Evolutionary conservation across 2,329 filamentous ascomycete species (phyloP).

Genomic region (Monosporascus sp.): DNA sequence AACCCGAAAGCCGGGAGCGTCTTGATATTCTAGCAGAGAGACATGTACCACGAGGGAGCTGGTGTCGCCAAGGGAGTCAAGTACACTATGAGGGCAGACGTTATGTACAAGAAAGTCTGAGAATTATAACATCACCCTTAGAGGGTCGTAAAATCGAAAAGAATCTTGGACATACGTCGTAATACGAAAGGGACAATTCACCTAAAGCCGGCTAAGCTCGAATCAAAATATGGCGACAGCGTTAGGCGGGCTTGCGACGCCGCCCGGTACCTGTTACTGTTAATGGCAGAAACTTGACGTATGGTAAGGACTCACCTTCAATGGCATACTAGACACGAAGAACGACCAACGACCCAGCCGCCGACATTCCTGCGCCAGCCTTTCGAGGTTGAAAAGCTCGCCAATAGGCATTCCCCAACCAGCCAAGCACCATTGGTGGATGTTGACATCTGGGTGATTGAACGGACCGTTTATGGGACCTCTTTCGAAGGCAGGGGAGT

Average conservation of each 20-base stretch:
- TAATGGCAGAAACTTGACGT: background rate
- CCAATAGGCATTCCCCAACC: conserved; percentile 49
- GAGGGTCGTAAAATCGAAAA: background rate
- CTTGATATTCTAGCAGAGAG: conserved; percentile 13
- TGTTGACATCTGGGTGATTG: conserved; percentile 14
- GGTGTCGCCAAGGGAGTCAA: conserved; percentile 10
- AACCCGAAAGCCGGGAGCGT: conserved; percentile 9
- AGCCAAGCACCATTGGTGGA: conserved; percentile 38
- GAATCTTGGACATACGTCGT: too few species aligned
- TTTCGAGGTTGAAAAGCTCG: conserved; percentile 42
- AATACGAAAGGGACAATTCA: background rate
- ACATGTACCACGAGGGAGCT: conserved; percentile 12
- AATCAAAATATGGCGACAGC: conserved; percentile 31
- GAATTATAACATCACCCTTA: background rate
- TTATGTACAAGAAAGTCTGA: conserved; percentile 10
- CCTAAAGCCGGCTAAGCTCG: background rate
- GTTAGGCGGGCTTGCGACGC: conserved; percentile 33
- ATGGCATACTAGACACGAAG: conserved; percentile 33
- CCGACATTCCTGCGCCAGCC: conserved; percentile 27
- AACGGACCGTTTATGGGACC: conserved; percentile 27
- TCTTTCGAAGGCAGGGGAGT: conserved; percentile 38
- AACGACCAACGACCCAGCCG: conserved; percentile 31
- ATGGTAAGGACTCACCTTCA: conserved; percentile 20
- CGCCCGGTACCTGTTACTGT: conserved; percentile 24
- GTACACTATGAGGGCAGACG: conserved; percentile 11